phyloP scores from a whole-genome alignment of 2,329 filamentous ascomycete species.

The Colletotrichum sp. region DNA sequence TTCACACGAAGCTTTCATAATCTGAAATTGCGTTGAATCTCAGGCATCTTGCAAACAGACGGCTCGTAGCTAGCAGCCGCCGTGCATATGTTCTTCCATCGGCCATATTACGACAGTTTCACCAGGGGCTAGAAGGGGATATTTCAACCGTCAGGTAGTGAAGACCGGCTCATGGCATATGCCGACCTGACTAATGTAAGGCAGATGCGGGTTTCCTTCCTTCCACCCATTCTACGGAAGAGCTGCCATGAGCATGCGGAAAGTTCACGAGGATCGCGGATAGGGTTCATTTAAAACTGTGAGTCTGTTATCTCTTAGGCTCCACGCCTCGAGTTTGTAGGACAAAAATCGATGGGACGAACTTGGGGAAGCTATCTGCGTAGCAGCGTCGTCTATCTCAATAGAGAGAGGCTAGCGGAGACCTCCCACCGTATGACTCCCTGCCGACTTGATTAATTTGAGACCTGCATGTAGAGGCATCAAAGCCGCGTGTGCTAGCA shows the following conservation, averaged over 20 bases:
- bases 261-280: fast-evolving
- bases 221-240: not conserved
- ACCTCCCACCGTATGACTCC: not conserved
- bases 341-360: not conserved
- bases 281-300: fast-evolving
- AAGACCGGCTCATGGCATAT: not conserved
- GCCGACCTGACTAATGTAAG: not conserved
- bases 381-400: not conserved
- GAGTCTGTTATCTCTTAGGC: fast-evolving
- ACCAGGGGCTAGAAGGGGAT: not conserved
- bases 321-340: not conserved
- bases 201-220: not conserved
- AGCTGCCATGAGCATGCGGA: not conserved
- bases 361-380: not conserved
- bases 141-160: not conserved
- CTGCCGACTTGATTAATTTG: not conserved
- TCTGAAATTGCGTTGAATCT: not conserved
- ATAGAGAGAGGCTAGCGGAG: not conserved
- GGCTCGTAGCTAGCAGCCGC: not conserved
- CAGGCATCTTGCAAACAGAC: not conserved
- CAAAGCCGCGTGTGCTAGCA: not conserved
- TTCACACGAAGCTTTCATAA: not conserved
- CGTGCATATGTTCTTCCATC: not conserved
- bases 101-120: not conserved
- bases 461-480: not conserved